phyloP scores from a whole-genome alignment of 202 grass and related monocot species.

The Hordeum pubiflorum region DNA sequence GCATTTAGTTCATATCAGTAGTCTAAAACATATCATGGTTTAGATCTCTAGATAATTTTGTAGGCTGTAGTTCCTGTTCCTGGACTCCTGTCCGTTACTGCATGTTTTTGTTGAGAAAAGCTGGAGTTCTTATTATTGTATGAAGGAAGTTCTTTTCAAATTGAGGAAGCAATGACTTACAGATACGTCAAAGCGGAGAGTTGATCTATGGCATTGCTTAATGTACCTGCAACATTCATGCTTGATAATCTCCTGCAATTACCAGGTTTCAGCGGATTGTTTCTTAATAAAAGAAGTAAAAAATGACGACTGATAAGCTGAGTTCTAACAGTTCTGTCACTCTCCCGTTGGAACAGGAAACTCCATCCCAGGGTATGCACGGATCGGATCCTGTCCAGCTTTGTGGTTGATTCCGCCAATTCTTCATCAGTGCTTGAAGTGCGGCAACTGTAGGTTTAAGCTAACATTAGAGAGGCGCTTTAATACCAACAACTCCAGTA shows the following conservation, averaged over 20 bases:
- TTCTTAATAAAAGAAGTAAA: background rate
- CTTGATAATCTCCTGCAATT: constrained; percentile 57
- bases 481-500: background rate
- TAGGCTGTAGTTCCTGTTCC: background rate
- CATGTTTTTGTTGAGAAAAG: constrained; percentile 7
- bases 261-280: constrained; percentile 9
- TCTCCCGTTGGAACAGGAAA: constrained; percentile 54
- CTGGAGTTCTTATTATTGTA: background rate
- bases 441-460: constrained; percentile 41
- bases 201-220: constrained; percentile 48
- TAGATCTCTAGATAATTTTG: background rate
- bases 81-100: background rate
- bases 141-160: background rate
- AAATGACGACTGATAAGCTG: constrained; percentile 1
- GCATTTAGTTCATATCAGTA: constrained; percentile 28
- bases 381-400: constrained; percentile 71
- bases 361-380: constrained; percentile 78
- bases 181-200: constrained; percentile 57
- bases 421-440: constrained; percentile 44
- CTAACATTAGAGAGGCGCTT: constrained; percentile 23
- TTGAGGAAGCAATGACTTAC: constrained; percentile 44
- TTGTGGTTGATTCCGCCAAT: constrained; percentile 67
- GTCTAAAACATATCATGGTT: background rate
- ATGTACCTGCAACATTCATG: constrained; percentile 51
- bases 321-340: constrained; percentile 60